phyloP scores from a whole-genome alignment of 768 basidiomycete genomes.

The Mycena kentingensis region DNA sequence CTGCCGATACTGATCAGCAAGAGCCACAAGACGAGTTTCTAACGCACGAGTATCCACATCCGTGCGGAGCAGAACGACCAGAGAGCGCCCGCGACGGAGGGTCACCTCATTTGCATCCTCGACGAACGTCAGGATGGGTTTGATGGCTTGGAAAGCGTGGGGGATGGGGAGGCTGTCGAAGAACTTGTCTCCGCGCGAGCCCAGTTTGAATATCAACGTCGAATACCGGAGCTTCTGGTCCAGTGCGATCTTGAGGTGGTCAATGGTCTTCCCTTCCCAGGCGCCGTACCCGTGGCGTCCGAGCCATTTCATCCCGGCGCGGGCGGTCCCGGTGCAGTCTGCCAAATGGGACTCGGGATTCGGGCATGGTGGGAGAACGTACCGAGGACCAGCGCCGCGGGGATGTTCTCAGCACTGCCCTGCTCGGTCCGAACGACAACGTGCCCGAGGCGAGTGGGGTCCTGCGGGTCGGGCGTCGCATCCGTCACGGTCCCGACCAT shows the following conservation, averaged over 20 bases:
- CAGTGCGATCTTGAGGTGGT: slow-evolving; percentile 22
- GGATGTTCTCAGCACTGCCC: slow-evolving; percentile 9
- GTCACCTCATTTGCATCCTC: slow-evolving; percentile 12
- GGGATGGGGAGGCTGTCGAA: slow-evolving; percentile 20
- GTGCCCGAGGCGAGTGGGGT: slow-evolving; percentile 11
- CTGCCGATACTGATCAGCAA: neutral
- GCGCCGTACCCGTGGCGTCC: slow-evolving; percentile 22
- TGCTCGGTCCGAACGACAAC: slow-evolving; percentile 19
- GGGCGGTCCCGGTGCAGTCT: slow-evolving; percentile 34
- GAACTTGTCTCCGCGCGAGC: slow-evolving; percentile 7
- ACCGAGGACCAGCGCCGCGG: slow-evolving; percentile 29
- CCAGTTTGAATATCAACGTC: slow-evolving; percentile 17
- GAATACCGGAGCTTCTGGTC: slow-evolving; percentile 28
- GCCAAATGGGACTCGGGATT: neutral
- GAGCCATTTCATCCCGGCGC: slow-evolving; percentile 30
- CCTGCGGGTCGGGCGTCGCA: slow-evolving; percentile 13
- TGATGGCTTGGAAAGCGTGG: slow-evolving; percentile 8
- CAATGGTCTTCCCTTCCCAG: slow-evolving; percentile 9
- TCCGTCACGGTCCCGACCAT: slow-evolving; percentile 32
- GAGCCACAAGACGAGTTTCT: neutral
- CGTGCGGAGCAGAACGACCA: slow-evolving; percentile 8
- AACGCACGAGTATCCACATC: slow-evolving; percentile 4
- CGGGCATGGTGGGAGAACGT: neutral
- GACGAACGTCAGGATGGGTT: slow-evolving; percentile 5
- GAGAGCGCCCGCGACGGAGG: slow-evolving; percentile 11